A percentile compares a stretch with the other conserved stretches of the same genome.
Conservation (phyloP, 352 stramenopile genomes). For the Pythium apleroticum region DNA sequence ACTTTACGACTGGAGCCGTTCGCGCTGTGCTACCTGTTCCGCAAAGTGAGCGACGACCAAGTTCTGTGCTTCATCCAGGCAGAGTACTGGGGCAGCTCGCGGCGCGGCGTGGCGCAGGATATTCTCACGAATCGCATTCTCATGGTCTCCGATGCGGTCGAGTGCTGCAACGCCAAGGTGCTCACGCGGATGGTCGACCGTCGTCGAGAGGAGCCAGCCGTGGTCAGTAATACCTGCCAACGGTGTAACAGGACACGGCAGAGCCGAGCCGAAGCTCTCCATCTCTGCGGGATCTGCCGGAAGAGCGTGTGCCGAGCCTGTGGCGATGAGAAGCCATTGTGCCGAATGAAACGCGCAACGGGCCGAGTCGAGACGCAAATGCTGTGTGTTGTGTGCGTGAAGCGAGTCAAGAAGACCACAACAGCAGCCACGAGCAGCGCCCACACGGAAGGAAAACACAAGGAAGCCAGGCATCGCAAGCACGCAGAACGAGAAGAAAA, state of each 20-base stretch:
- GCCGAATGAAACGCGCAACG: constrained; percentile 36
- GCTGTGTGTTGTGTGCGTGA: constrained; percentile 48
- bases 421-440: constrained; percentile 1
- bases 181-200: constrained; percentile 42
- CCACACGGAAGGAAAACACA: neutral
- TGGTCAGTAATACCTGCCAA: constrained; percentile 38
- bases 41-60: constrained; percentile 48
- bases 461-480: neutral
- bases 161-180: constrained; percentile 39
- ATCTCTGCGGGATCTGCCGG: constrained; percentile 43
- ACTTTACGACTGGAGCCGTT: constrained; percentile 26
- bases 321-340: constrained; percentile 32
- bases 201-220: constrained; percentile 23
- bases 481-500: neutral
- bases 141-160: constrained; percentile 35
- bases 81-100: constrained; percentile 42
- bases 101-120: constrained; percentile 26
- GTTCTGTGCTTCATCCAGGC: constrained; percentile 55
- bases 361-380: constrained; percentile 32
- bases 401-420: constrained; percentile 27
- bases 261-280: constrained; percentile 34
- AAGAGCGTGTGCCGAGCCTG: constrained; percentile 45
- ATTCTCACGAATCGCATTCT: constrained; percentile 45
- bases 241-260: constrained; percentile 32
- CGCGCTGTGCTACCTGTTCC: constrained; percentile 52